Evolutionary conservation across 495 filamentous ascomycete species (phyloP).

Genomic region (Aspergillus baeticus): DNA sequence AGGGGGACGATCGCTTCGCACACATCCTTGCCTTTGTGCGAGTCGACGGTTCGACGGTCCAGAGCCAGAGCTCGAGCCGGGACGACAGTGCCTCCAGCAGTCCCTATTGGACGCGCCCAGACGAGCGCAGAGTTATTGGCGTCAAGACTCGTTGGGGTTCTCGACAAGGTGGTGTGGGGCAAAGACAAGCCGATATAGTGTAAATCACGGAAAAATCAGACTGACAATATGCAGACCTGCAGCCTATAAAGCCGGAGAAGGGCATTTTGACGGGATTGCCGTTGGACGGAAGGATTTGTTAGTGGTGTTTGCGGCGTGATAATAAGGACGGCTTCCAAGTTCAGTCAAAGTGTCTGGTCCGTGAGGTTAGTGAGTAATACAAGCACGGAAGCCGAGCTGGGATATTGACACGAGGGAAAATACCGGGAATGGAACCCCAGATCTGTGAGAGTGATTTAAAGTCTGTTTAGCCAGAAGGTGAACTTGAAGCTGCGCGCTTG

Average conservation of each 20-base stretch:
- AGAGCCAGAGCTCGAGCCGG: conserved; percentile 12
- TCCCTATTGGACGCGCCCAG: conserved; percentile 18
- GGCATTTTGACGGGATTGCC: neutral
- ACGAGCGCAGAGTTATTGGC: conserved; percentile 14
- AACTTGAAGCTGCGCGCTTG: neutral
- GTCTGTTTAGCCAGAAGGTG: neutral
- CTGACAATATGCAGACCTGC: neutral
- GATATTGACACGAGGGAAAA: neutral
- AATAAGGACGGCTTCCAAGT: neutral
- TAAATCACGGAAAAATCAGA: neutral
- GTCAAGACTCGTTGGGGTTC: conserved; percentile 14
- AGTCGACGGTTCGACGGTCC: conserved; percentile 6
- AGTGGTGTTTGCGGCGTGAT: neutral
- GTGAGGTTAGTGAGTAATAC: neutral
- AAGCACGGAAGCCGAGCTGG: conserved; percentile 7
- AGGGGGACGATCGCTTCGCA: neutral
- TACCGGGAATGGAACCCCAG: neutral
- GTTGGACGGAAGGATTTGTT: neutral
- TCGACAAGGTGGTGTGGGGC: conserved; percentile 6
- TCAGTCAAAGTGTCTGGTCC: too few relatives aligned
- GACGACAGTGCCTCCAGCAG: conserved; percentile 1
- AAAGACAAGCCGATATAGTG: conserved; percentile 4
- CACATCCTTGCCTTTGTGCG: conserved; percentile 1
- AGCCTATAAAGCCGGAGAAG: neutral
- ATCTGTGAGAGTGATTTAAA: neutral